Evolutionary conservation across 2,329 filamentous ascomycete genomes (phyloP), one percentile per base, ranked within the genome.

Genomic region (Fusarium floridanum): DNA sequence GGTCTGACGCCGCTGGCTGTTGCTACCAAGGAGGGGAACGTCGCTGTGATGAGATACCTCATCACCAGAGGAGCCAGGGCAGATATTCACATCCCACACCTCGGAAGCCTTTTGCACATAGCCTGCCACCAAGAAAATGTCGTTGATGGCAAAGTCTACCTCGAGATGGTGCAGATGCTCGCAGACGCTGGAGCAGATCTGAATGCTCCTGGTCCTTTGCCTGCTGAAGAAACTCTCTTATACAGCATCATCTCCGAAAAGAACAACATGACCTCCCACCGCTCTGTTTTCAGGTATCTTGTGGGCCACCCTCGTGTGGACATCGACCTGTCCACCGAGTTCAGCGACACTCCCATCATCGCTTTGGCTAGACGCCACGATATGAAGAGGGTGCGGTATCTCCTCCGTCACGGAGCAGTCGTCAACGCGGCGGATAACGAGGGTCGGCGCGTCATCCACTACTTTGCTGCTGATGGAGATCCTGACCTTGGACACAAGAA

Each of bases 41-140:
- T 48, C 6, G 37, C 16, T 8, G 56, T 66, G 8, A 24, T 41
- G 8, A 50, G 29, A 34, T 50, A 50, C 27, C 41, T 66, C 55
- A 66, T 61, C 41, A 12, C 29, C 39, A 37, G 45, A 36, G 56
- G 56, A 20, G 64, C 64, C 17, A 22, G 43, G 20, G 55, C 43
- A 11, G 17, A 39, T 17, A n/a, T 66, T 39, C 41, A 22, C 32
- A 9, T 11, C 4, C 64, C 39, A 2, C 10, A 20, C 20, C 41
- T 66, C 20, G 64, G 64, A 16, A 66, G 41, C 43, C 41, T 66
- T 3, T 34, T 66, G 8, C 39, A 66, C 37, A 20, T 66, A 5
- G 64, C 64, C n/a, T 65, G 62, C 34, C 16, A 6, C 22, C 20
- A 29, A 14, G 9, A 29, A 20, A 16, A 22, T 6, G 2, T 8